Percentiles rank a stretch among this genome's conserved stretches.
Evolutionary conservation across 2,329 filamentous ascomycete genomes (phyloP).

Genomic region (Sporothrix protearum): DNA sequence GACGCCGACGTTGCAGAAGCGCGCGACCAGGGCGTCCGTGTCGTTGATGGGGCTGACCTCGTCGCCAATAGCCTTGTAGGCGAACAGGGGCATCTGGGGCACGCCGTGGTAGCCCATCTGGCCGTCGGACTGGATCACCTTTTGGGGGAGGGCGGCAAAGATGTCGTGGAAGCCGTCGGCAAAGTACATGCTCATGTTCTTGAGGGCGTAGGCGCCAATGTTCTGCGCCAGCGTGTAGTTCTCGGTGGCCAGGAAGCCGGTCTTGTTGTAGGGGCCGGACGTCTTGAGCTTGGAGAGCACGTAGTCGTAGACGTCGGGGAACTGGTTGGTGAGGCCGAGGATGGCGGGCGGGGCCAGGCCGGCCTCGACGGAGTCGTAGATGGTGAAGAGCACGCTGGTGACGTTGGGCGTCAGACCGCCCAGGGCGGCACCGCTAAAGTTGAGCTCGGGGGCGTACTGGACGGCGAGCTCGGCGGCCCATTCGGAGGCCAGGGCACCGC

Average conservation of each 20-base stretch:
- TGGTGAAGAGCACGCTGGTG: conserved; percentile 35
- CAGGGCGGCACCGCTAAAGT: conserved; percentile 44
- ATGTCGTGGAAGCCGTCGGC: conserved; percentile 35
- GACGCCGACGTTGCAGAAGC: conserved; percentile 39
- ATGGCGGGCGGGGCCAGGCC: conserved; percentile 40
- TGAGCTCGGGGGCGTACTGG: conserved; percentile 47
- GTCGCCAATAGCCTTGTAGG: conserved; percentile 47
- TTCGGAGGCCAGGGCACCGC: conserved; percentile 48
- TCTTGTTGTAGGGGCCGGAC: conserved; percentile 35
- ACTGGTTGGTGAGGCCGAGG: conserved; percentile 37
- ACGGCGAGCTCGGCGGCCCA: conserved; percentile 49
- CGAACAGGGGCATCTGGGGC: conserved; percentile 45
- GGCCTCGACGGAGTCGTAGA: conserved; percentile 35
- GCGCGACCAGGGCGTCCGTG: conserved; percentile 36
- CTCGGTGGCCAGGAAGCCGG: conserved; percentile 35
- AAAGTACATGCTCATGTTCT: conserved; percentile 44
- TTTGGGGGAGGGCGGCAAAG: conserved; percentile 23
- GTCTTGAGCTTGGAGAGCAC: conserved; percentile 33
- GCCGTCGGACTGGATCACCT: conserved; percentile 35
- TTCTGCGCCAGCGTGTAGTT: conserved; percentile 33
- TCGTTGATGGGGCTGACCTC: conserved; percentile 42
- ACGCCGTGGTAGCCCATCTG: conserved; percentile 39
- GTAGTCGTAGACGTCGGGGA: conserved; percentile 33
- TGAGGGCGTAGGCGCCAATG: conserved; percentile 33
- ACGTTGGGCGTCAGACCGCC: conserved; percentile 46